Conservation (phyloP, 2,329 filamentous ascomycete genomes). For the Furcasterigmium sp. region DNA sequence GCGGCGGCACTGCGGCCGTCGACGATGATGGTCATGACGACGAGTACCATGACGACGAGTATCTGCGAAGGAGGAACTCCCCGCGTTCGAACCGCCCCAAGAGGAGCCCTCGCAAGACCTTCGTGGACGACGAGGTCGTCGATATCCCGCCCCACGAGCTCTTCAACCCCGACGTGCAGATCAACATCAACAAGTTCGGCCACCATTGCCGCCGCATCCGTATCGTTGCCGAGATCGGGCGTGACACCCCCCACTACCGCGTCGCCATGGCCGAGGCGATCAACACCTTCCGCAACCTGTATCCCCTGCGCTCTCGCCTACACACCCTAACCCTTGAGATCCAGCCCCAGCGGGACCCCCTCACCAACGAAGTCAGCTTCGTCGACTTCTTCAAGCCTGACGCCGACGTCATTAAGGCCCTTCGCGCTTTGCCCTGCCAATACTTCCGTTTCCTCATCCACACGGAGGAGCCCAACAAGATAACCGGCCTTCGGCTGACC, state of each 20-base stretch:
- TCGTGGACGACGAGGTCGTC: neutral
- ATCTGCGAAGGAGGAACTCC: conserved; percentile 3
- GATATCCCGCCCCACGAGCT: conserved; percentile 6
- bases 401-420: conserved; percentile 21
- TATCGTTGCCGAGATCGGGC: conserved; percentile 37
- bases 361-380: conserved; percentile 23
- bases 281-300: conserved; percentile 22
- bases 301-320: conserved; percentile 18
- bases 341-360: conserved; percentile 16
- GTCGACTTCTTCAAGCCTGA: conserved; percentile 26
- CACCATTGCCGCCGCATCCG: conserved; percentile 33
- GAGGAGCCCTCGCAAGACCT: neutral
- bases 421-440: conserved; percentile 27
- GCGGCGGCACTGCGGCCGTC: neutral
- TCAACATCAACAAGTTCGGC: conserved; percentile 30
- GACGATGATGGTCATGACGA: conserved; percentile 9
- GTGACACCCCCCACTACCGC: conserved; percentile 19
- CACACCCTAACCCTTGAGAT: conserved; percentile 38
- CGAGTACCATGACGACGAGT: conserved; percentile 3
- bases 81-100: neutral
- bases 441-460: conserved; percentile 28
- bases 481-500: conserved; percentile 1
- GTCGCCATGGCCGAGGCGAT: conserved; percentile 28
- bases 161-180: conserved; percentile 21
- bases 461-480: conserved; percentile 7